phyloP scores from a whole-genome alignment of 768 basidiomycete genomes.

The Hericium erinaceus region DNA sequence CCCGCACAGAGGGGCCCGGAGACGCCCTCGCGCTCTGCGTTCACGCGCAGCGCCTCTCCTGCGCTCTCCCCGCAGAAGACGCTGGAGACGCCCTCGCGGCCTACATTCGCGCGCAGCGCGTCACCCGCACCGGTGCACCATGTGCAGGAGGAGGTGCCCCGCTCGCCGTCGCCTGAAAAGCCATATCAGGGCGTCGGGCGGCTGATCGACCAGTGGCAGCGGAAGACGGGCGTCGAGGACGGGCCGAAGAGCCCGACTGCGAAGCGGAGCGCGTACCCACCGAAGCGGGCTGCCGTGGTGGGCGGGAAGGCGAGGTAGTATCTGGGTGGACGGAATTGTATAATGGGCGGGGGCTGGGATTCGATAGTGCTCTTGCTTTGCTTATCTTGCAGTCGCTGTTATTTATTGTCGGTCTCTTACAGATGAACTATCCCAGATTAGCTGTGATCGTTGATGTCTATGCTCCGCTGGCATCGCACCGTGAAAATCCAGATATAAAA shows the following conservation, averaged over 20 bases:
- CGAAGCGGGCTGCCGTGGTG: too few species aligned
- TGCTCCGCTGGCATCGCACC: too few species aligned
- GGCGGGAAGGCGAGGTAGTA: too few species aligned
- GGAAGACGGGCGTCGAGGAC: constrained; percentile 58
- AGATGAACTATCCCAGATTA: too few species aligned
- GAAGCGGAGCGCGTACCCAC: too few species aligned
- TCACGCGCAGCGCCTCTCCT: constrained; percentile 1
- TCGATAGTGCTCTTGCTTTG: too few species aligned
- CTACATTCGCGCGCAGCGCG: neutral
- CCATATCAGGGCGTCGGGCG: constrained; percentile 79
- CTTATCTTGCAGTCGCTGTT: too few species aligned
- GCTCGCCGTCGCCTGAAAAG: constrained; percentile 62
- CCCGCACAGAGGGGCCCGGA: neutral
- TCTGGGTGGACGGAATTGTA: too few species aligned
- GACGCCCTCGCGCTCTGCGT: neutral
- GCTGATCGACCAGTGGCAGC: constrained; percentile 85
- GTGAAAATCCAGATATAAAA: too few species aligned
- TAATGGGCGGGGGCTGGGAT: too few species aligned
- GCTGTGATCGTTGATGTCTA: too few species aligned
- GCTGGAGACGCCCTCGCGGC: neutral
- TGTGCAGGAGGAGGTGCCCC: constrained; percentile 17
- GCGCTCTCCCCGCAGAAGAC: neutral
- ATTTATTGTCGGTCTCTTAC: too few species aligned
- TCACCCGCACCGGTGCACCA: neutral
- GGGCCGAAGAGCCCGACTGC: constrained; percentile 20